Evolutionary conservation across 768 basidiomycete species (phyloP).

Genomic region (Mycena chlorophos): DNA sequence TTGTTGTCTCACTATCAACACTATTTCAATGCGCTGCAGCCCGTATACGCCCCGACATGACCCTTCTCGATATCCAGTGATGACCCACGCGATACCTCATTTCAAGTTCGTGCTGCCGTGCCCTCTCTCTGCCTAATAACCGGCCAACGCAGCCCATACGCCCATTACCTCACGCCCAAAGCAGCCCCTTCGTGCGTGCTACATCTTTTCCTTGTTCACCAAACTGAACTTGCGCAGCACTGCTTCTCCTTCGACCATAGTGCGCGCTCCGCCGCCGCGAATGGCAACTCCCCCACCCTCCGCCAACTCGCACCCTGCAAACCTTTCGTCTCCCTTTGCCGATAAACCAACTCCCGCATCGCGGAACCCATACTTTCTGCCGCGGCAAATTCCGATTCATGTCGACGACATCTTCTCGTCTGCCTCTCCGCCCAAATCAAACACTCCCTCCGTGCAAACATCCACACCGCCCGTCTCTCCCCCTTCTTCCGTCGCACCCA

Average conservation of each 20-base stretch:
- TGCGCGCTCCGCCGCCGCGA: conserved; percentile 19
- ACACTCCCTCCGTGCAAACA: conserved; percentile 15
- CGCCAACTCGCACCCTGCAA: conserved; percentile 29
- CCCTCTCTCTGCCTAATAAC: background rate
- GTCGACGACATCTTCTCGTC: conserved; percentile 31
- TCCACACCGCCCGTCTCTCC: conserved; percentile 26
- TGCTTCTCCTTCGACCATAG: conserved; percentile 27
- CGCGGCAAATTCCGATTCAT: conserved; percentile 22
- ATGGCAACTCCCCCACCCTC: conserved; percentile 34
- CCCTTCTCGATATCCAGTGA: conserved; percentile 25
- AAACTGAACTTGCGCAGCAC: conserved; percentile 3
- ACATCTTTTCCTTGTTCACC: background rate
- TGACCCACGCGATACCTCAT: conserved; percentile 30
- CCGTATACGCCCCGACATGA: conserved; percentile 23
- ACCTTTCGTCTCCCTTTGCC: conserved; percentile 50
- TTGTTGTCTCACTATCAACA: conserved; percentile 3
- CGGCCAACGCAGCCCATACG: conserved; percentile 2
- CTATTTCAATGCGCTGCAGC: conserved; percentile 7
- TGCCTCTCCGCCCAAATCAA: background rate
- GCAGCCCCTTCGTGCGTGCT: conserved; percentile 19
- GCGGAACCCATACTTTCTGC: conserved; percentile 12
- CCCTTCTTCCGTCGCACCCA: conserved; percentile 29
- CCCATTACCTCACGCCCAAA: conserved; percentile 9
- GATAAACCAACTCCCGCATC: conserved; percentile 35
- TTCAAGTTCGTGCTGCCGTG: conserved; percentile 30